These are phyloP conservation scores for Lyophyllum decastes DNA, from an alignment of 768 basidiomycete genomes.

Conservation along the genomic window DNA sequence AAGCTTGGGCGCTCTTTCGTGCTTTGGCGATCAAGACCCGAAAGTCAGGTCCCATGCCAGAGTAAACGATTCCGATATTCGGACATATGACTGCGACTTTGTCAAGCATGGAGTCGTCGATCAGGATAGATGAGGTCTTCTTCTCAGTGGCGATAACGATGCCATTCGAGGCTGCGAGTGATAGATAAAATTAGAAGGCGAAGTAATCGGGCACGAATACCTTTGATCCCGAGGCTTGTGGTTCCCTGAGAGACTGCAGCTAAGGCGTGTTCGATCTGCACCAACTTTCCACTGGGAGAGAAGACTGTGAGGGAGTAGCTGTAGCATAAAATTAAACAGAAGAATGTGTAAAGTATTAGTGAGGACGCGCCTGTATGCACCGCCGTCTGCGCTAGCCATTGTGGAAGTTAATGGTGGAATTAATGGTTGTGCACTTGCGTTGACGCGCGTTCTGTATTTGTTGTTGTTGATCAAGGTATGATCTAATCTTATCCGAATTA, in stretches of 20 bases:
- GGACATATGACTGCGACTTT: slow-evolving; percentile 97
- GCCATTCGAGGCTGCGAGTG: slow-evolving; percentile 84
- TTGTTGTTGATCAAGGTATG: not conserved
- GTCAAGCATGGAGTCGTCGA: slow-evolving; percentile 97
- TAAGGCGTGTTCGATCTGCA: slow-evolving; percentile 99
- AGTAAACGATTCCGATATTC: slow-evolving; percentile 99
- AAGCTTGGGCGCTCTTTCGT: slow-evolving; percentile 96
- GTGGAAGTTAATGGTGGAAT: slow-evolving; percentile 12
- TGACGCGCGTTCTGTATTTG: not conserved
- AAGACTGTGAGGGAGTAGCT: slow-evolving; percentile 99
- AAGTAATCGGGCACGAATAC: slow-evolving; percentile 41
- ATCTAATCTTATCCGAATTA: not conserved
- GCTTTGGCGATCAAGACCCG: slow-evolving; percentile 92
- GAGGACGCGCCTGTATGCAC: slow-evolving; percentile 66
- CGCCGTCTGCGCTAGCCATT: slow-evolving; percentile 84
- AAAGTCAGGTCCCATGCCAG: slow-evolving; percentile 99
- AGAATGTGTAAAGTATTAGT: slow-evolving; percentile 5
- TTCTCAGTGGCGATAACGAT: slow-evolving; percentile 99
- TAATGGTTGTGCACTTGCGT: not conserved
- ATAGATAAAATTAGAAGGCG: slow-evolving; percentile 15
- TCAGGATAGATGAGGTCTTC: slow-evolving; percentile 96
- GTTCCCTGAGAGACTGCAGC: slow-evolving; percentile 95
- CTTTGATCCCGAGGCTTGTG: slow-evolving; percentile 98
- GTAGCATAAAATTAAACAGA: slow-evolving; percentile 11
- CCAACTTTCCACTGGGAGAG: slow-evolving; percentile 97